These are phyloP conservation scores for Nepenthes mirabilis DNA, from an alignment of 148 eudicot species.

Conservation along the genomic window DNA sequence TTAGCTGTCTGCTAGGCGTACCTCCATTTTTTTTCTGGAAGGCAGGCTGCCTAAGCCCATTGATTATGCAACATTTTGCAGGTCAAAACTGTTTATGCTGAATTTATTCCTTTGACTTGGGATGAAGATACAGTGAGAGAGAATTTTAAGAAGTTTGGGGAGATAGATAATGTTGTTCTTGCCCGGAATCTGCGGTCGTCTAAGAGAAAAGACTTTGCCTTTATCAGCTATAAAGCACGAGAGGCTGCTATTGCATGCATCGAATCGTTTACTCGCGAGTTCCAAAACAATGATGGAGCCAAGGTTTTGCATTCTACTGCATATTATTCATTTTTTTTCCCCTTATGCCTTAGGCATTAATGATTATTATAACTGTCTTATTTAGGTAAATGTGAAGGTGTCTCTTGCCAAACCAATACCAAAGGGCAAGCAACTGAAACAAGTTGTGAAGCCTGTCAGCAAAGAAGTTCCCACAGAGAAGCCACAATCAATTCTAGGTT, in stretches of 20 bases:
- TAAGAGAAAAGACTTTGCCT: constrained; percentile 57
- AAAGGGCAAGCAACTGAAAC: constrained; percentile 26
- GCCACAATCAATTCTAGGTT: constrained; percentile 18
- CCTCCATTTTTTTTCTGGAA: not conserved
- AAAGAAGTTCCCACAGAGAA: constrained; percentile 18
- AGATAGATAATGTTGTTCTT: constrained; percentile 55
- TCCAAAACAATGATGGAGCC: constrained; percentile 15
- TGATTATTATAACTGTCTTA: constrained; percentile 4
- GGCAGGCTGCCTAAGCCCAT: not conserved
- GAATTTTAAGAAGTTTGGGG: constrained; percentile 46
- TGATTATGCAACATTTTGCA: constrained; percentile 6
- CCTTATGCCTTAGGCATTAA: not conserved
- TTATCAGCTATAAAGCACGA: constrained; percentile 38
- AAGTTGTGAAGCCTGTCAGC: constrained; percentile 10
- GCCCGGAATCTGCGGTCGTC: constrained; percentile 34
- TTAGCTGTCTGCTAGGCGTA: not conserved
- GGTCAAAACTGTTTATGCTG: constrained; percentile 63
- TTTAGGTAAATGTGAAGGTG: constrained; percentile 42
- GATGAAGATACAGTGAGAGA: constrained; percentile 43
- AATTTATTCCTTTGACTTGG: constrained; percentile 52
- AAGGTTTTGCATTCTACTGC: constrained; percentile 26
- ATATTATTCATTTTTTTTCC: constrained; percentile 1
- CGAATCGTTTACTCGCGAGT: constrained; percentile 27
- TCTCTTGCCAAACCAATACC: constrained; percentile 47
- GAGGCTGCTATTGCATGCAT: constrained; percentile 64